Evolutionary conservation across 2,329 filamentous ascomycete genomes (phyloP), one percentile per base, ranked within the genome.

Genomic region (Exophiala dermatitidis): DNA sequence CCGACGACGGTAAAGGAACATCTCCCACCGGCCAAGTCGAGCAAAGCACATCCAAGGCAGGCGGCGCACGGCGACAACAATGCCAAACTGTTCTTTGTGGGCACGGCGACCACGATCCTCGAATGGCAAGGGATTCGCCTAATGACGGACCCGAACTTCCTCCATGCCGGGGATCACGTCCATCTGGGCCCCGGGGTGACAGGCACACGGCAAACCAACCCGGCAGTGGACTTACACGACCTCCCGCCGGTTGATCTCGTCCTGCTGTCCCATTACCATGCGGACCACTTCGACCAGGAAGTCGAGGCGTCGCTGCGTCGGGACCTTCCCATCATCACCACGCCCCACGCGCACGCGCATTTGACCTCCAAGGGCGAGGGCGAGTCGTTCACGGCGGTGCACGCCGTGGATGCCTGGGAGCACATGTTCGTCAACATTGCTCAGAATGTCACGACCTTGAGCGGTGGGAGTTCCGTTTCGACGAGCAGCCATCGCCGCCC

Each of bases 261-360:
- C 2, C 69, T 85, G 32, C 69, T 86, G 1, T 82, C 77, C 1
- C 82, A 85, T 62, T 85, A 85, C 63, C 83, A 86, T 60, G 81
- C 70, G 30, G 78, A 80, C 60, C 77, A 80, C 60, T 81, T 81
- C 60, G 78, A 81, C 59, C 67, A 72, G 45, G 66, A 74, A 48
- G 77, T 80, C 31, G 78, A 80, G 64, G 67, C 65, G 1, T 73
- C 71, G 8, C 67, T 81, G 10, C 69, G 74, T 19, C 71, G 80
- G 1, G 71, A 74, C 28, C 70, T 85, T n/a, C 74, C 79, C 2
- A 84, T 85, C 62, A 74, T 85, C 55, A 82, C 78, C 2, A 85
- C 81, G 0, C 76, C 78, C 2, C 82, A 85, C 64, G 82, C 82
- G 0, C 74, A 79, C 60, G 58, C 68, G 26, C 77, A 76, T 58